phyloP scores from a whole-genome alignment of 108 stramenopile genomes.

The Mayamaea pseudoterrestris region DNA sequence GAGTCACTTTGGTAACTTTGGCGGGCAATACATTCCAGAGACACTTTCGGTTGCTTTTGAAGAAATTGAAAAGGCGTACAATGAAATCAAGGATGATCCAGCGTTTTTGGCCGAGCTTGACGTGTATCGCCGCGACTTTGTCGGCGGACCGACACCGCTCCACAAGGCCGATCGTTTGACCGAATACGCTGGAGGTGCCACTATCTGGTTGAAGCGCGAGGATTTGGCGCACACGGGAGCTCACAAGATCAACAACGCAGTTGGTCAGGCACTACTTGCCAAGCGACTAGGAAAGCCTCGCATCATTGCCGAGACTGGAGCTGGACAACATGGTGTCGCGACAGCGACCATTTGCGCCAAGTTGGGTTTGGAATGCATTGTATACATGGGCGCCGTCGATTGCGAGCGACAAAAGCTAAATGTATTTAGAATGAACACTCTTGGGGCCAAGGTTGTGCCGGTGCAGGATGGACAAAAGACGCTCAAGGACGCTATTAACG shows the following conservation, averaged over 20 bases:
- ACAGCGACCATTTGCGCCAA: slow-evolving; percentile 91
- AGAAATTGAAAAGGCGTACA: slow-evolving; percentile 83
- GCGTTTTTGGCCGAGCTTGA: slow-evolving; percentile 83
- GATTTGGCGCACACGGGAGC: slow-evolving; percentile 96
- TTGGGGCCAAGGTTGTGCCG: slow-evolving; percentile 89
- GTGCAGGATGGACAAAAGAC: slow-evolving; percentile 83
- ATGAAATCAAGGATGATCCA: slow-evolving; percentile 76
- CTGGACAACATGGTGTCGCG: slow-evolving; percentile 96
- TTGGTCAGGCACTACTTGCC: slow-evolving; percentile 90
- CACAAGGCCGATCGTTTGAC: slow-evolving; percentile 83
- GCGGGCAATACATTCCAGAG: slow-evolving; percentile 97
- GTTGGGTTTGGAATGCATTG: slow-evolving; percentile 86
- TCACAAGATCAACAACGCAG: slow-evolving; percentile 97
- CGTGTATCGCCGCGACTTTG: slow-evolving; percentile 82
- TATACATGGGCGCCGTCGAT: slow-evolving; percentile 97
- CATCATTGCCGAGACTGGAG: slow-evolving; percentile 96
- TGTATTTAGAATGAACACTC: slow-evolving; percentile 93
- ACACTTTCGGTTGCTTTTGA: slow-evolving; percentile 92
- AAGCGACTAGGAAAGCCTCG: slow-evolving; percentile 90
- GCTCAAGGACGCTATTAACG: slow-evolving; percentile 95
- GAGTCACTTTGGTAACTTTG: slow-evolving; percentile 86
- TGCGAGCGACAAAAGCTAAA: slow-evolving; percentile 86
- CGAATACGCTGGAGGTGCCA: slow-evolving; percentile 79
- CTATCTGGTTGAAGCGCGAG: slow-evolving; percentile 93
- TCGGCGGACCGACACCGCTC: slow-evolving; percentile 89